Base-by-base conservation (phyloP, 345 rosid genomes). In the Salix purpurea region DNA sequence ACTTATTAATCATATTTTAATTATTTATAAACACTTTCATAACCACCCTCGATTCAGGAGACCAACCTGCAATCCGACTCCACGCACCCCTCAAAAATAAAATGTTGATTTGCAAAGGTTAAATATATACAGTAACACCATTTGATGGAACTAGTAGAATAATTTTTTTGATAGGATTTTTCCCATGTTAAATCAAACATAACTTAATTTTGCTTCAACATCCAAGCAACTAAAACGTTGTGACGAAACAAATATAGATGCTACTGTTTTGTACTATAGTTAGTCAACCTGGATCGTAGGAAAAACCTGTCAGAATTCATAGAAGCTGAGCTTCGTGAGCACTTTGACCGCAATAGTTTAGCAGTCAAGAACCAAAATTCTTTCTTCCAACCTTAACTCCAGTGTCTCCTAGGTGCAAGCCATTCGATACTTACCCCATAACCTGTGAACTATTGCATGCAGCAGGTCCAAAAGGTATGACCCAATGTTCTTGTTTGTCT, bases 341-440 rank as follows among this genome's bases (percentile, higher is more conserved):
- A 18, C 58, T 19, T 52, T 6, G 58, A 52, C n/a, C 10, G 16
- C 21, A 52, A 21, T 18, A 52, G 2, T 1, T 52, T 52, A 52
- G 58, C 36, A 34, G 5, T 52, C 23, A 19, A 52, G 23, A 18
- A 19, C 23, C 7, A 19, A 16, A 2, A 1, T 0, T 6, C 19
- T 52, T 52, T 7, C 56, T 52, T 21, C 60, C 60, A 21, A 7
- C 60, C 60, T 34, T 6, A 9, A 39, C 60, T 52, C 60, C 1
- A 52, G 24, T 6, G 23, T 52, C 60, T n/a, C 60, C 36, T n/a
- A 7, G 96, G 93, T 89, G 92, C 72, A 90, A 91, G 81, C 87
- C 92, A 65, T 88, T 91, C 52, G 92, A 88, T 44, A 87, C 91
- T 12, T 91, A 88, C 70, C 92, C 96, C 58, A 88, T 90, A 78